A percentile compares a stretch with the other conserved stretches of the same genome.
Evolutionary conservation across 257 asterid species (phyloP).

Genomic region (Solanum virginianum): DNA sequence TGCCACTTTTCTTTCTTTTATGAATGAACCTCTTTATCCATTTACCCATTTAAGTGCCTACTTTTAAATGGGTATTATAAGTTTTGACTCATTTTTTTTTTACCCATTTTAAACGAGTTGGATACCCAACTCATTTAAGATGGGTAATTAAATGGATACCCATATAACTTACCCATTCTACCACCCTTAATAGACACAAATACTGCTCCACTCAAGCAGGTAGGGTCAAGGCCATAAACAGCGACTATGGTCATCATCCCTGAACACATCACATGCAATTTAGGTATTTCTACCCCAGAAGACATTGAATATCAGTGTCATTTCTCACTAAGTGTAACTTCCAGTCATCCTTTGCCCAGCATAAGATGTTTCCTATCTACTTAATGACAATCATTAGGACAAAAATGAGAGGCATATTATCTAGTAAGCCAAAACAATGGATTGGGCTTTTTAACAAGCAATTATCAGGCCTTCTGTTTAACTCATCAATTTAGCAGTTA

Average conservation of each 20-base stretch:
- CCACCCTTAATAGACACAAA: neutral
- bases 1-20: too few relatives aligned
- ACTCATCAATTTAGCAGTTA: neutral
- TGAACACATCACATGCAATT: neutral
- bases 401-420: neutral
- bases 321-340: neutral
- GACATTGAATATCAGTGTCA: neutral
- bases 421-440: neutral
- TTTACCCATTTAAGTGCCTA: too few relatives aligned
- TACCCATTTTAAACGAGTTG: too few relatives aligned
- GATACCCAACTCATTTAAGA: too few relatives aligned
- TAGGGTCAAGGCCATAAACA: neutral
- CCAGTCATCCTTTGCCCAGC: neutral
- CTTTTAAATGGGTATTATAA: too few relatives aligned
- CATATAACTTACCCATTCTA: too few relatives aligned
- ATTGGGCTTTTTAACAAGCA: neutral
- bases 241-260: neutral
- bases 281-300: neutral
- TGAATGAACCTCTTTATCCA: too few relatives aligned
- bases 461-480: neutral
- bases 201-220: neutral
- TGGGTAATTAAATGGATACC: too few relatives aligned
- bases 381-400: neutral
- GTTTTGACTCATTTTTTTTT: too few relatives aligned
- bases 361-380: neutral